phyloP scores from a whole-genome alignment of 345 rosid species.

The Gossypium mustelinum region DNA sequence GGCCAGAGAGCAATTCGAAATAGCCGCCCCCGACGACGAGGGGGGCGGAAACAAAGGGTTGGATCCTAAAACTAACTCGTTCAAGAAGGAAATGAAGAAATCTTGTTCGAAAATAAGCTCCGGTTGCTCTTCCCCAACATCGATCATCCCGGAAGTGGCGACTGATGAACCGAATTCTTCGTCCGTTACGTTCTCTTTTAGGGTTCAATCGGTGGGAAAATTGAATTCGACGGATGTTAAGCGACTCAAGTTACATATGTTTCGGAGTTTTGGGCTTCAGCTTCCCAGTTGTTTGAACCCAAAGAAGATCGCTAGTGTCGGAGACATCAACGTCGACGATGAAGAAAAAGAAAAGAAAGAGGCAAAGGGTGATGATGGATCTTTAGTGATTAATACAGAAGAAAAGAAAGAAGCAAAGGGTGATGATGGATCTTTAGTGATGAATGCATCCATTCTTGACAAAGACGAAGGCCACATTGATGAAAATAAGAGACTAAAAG shows the following conservation, averaged over 20 bases:
- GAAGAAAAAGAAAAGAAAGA: neutral
- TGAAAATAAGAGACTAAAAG: neutral
- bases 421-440: slow-evolving; percentile 8
- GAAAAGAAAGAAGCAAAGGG: slow-evolving; percentile 13
- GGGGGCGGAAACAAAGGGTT: slow-evolving; percentile 10
- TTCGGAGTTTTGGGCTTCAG: slow-evolving; percentile 33
- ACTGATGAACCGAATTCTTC: slow-evolving; percentile 29
- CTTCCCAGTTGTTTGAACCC: slow-evolving; percentile 16
- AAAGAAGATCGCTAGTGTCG: slow-evolving; percentile 22
- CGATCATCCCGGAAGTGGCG: slow-evolving; percentile 32
- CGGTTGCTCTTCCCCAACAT: slow-evolving; percentile 31
- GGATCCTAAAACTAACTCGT: slow-evolving; percentile 10
- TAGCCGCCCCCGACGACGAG: slow-evolving; percentile 41
- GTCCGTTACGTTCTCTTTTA: slow-evolving; percentile 33
- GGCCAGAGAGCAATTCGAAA: slow-evolving; percentile 38
- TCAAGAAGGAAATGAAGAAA: slow-evolving; percentile 17
- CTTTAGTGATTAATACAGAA: slow-evolving; percentile 23
- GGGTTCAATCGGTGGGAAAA: slow-evolving; percentile 70
- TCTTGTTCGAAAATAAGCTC: slow-evolving; percentile 25
- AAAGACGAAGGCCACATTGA: neutral
- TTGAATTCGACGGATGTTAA: slow-evolving; percentile 64
- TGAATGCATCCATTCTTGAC: slow-evolving; percentile 12
- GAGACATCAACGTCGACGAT: neutral
- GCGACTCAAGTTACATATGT: slow-evolving; percentile 50
- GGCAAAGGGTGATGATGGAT: neutral